Evolutionary conservation across 1,284 basidiomycete species (phyloP), one percentile per base, ranked within the genome.

Genomic region (Anthracocystis panici-leucophaei): DNA sequence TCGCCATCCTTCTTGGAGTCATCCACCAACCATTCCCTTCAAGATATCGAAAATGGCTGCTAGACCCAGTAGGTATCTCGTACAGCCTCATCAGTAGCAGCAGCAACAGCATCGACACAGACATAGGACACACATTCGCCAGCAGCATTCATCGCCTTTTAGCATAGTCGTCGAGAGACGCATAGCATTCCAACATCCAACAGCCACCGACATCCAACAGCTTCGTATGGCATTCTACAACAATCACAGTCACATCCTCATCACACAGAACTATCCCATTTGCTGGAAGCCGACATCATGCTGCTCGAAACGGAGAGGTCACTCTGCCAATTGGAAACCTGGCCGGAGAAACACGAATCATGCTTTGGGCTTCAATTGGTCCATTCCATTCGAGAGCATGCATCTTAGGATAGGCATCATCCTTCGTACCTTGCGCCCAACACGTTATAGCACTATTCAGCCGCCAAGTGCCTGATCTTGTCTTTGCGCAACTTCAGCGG

Each of bases 11-110:
- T 70, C 75, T 64, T 63, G 65, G 57, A 68, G 31, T 67, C 65
- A 66, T 75, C 64, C 75, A 67, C 68, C 71, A 71, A 59, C 71
- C 75, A 74, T 77, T 48, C 31, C 57, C 73, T 71, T 76, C 76
- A 78, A 78, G 73, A 73, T 65, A 72, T 65, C 75, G 66, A 78
- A 71, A 76, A 78, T 78, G 77, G 77, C 77, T 76, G 73, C 77
- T 76, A 69, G 77, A 78, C 77, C 77, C 59, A 78, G 77, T 78
- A 76, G 62, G 77, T 72, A 76, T 70, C 55, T 38, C 54, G 48
- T 23, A 42, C 63, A 46, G 42, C 58, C 42, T 40, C 58, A 52
- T 14, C 57, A 62, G 46, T 41, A 56, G 29, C 59, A 65, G 51
- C 54, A 56, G 16, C 62, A 41, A n/a, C 49, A 60, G 46, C 48